Conservation (phyloP, 768 basidiomycete species). For the Suillus paluster region DNA sequence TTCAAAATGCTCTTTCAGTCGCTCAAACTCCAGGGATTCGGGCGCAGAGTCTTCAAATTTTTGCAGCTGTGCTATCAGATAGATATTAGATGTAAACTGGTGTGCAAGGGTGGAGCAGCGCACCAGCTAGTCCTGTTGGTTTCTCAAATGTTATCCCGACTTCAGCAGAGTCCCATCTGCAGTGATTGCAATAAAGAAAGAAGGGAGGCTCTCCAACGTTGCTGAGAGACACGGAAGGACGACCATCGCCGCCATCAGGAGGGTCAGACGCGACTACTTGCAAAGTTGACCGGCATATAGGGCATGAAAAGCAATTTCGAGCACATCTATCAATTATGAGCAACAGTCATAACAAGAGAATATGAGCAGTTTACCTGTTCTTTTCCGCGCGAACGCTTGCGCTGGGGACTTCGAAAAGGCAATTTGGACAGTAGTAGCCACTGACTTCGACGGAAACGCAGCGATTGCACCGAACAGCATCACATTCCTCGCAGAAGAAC, state of each 20-base stretch:
- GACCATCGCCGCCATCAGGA: conserved; percentile 59
- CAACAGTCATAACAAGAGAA: neutral
- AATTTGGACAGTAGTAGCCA: conserved; percentile 98
- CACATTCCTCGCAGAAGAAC: conserved; percentile 99
- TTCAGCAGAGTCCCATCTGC: conserved; percentile 93
- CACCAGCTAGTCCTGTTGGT: conserved; percentile 92
- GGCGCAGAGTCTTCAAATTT: conserved; percentile 86
- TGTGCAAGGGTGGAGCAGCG: conserved; percentile 24
- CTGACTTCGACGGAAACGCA: conserved; percentile 94
- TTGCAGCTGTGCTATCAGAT: conserved; percentile 80
- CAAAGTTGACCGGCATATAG: conserved; percentile 88
- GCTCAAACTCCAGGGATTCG: conserved; percentile 89
- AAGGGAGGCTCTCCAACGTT: conserved; percentile 86
- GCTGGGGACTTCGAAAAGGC: conserved; percentile 96
- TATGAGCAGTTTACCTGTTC: conserved; percentile 67
- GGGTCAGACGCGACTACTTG: conserved; percentile 92
- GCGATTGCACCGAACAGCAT: conserved; percentile 89
- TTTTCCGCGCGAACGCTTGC: conserved; percentile 98
- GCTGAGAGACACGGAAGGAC: conserved; percentile 55
- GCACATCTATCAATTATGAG: conserved; percentile 71
- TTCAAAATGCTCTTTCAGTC: conserved; percentile 96
- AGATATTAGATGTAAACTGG: conserved; percentile 7
- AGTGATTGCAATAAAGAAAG: conserved; percentile 89
- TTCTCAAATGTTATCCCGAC: conserved; percentile 95
- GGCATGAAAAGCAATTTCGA: conserved; percentile 96